A percentile compares a stretch with the other conserved stretches of the same genome.
phyloP scores from a whole-genome alignment of 2,329 filamentous ascomycete species.

The Phoma sp. region DNA sequence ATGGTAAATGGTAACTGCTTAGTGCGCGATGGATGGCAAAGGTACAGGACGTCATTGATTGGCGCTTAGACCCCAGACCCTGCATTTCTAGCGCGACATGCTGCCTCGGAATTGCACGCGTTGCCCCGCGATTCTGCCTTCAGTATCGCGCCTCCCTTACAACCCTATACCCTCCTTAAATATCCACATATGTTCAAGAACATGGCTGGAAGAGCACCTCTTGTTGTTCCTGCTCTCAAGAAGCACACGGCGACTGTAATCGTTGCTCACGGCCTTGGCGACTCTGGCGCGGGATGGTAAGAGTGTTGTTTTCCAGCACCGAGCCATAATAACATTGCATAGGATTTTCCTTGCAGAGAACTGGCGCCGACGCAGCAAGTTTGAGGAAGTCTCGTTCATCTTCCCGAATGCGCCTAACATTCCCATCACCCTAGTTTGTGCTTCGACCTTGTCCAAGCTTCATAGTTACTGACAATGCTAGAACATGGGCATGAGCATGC shows the following conservation, averaged over 20 bases:
- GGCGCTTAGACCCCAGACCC: conserved; percentile 36
- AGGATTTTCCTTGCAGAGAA: conserved; percentile 83
- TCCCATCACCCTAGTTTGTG: conserved; percentile 79
- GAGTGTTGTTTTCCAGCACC: conserved; percentile 8
- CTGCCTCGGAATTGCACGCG: conserved; percentile 12
- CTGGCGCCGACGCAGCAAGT: conserved; percentile 79
- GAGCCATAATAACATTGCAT: conserved; percentile 23
- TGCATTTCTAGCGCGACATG: conserved; percentile 34
- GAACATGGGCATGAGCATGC: conserved; percentile 82
- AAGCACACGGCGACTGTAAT: conserved; percentile 95
- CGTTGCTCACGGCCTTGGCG: conserved; percentile 90
- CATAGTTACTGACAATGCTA: conserved; percentile 43
- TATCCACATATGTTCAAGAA: conserved; percentile 17
- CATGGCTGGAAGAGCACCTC: conserved; percentile 54
- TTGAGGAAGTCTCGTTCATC: conserved; percentile 91
- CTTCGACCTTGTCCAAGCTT: background rate
- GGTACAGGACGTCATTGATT: conserved; percentile 42
- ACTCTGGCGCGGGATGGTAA: conserved; percentile 77
- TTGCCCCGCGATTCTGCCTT: conserved; percentile 25
- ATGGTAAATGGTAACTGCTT: conserved; percentile 10
- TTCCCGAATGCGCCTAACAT: conserved; percentile 89
- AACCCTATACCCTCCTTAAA: background rate
- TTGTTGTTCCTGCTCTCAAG: conserved; percentile 80
- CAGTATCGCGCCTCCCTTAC: conserved; percentile 5
- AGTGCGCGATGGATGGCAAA: conserved; percentile 30